phyloP scores from a whole-genome alignment of 2,329 filamentous ascomycete species.

The Monilinia polystroma region DNA sequence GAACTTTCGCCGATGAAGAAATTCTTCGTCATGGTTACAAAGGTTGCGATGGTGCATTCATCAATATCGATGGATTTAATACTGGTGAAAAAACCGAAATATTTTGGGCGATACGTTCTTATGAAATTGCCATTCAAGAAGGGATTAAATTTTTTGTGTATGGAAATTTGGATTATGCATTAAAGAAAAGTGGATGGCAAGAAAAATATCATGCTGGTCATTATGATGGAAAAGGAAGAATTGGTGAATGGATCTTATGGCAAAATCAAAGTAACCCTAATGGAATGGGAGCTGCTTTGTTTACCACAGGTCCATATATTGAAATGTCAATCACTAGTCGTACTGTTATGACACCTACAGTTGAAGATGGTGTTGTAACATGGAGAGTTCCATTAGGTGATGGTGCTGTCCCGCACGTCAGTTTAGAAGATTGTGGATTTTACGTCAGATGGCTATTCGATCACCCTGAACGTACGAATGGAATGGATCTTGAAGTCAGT shows the following conservation, averaged over 20 bases:
- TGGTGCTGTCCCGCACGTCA: constrained; percentile 45
- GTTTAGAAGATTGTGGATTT: constrained; percentile 48
- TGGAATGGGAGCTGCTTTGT: constrained; percentile 42
- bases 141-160: constrained; percentile 48
- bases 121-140: constrained; percentile 47
- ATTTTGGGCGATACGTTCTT: constrained; percentile 48
- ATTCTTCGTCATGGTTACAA: constrained; percentile 47
- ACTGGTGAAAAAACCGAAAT: constrained; percentile 52
- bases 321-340: constrained; percentile 44
- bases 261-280: constrained; percentile 43
- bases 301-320: constrained; percentile 49
- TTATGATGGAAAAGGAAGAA: constrained; percentile 49
- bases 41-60: constrained; percentile 50
- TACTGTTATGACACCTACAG: constrained; percentile 44
- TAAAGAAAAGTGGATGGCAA: constrained; percentile 50
- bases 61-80: constrained; percentile 57
- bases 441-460: constrained; percentile 53
- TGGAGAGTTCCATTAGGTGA: constrained; percentile 46
- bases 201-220: constrained; percentile 49
- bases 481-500: constrained; percentile 48
- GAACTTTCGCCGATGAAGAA: constrained; percentile 49
- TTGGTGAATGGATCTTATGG: constrained; percentile 47
- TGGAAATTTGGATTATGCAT: constrained; percentile 50
- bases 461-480: constrained; percentile 45
- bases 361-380: constrained; percentile 46